Percentiles rank a stretch among this genome's conserved stretches.
Conservation (phyloP, 306 rosid genomes). For the Fragaria vesca region DNA sequence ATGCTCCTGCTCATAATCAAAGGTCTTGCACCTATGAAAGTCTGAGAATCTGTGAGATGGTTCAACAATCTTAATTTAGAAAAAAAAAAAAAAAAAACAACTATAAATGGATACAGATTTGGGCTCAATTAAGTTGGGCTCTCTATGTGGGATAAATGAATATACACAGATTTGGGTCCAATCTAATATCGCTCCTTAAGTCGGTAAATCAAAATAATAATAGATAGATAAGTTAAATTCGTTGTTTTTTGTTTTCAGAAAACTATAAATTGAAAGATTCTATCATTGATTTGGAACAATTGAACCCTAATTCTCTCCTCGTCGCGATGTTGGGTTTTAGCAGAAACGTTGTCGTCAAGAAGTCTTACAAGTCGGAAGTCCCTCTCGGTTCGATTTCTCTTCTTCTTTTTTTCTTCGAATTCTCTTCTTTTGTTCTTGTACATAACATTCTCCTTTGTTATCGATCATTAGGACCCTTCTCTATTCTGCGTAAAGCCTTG, state of each 20-base stretch:
- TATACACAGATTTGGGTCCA: no score
- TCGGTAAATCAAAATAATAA: no score
- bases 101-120: no score
- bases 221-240: no score
- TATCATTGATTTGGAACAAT: not conserved
- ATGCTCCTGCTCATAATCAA: no score
- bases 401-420: not conserved
- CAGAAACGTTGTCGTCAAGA: constrained; percentile 31
- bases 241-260: not conserved
- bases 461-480: not conserved
- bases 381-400: constrained; percentile 42
- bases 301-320: constrained; percentile 13
- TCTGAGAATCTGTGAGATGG: no score
- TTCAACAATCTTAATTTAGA: no score
- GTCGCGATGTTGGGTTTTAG: not conserved
- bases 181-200: no score
- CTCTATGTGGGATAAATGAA: no score
- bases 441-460: not conserved
- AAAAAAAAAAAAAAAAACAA: no score
- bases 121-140: no score
- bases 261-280: not conserved
- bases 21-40: no score
- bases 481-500: not conserved
- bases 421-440: not conserved
- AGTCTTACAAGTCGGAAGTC: constrained; percentile 42